Evolutionary conservation across 192 early-diverging fungal species (phyloP).

Genomic region (Physocladia obscura): DNA sequence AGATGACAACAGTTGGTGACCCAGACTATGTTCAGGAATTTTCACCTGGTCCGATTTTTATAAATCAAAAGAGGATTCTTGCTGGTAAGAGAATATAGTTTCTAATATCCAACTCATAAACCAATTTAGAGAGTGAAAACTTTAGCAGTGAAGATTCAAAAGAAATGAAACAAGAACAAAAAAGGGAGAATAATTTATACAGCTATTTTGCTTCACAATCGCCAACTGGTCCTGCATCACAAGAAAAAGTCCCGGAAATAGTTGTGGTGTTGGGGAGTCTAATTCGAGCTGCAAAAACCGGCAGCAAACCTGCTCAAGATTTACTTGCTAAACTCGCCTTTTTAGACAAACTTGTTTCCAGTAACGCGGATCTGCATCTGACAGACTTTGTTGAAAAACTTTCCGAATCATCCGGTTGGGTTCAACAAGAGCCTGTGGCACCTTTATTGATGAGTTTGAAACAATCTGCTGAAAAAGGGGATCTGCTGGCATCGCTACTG

Average conservation of each 20-base stretch:
- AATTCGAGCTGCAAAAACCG: not conserved
- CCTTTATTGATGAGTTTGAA: not conserved
- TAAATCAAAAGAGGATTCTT: no score
- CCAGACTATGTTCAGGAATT: no score
- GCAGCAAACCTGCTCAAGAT: not conserved
- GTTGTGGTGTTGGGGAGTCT: not conserved
- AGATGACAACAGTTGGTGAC: no score
- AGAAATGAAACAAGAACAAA: no score
- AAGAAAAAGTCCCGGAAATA: not conserved
- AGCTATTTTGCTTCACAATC: not conserved
- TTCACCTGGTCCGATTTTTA: no score
- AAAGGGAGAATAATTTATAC: not conserved
- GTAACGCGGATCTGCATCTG: not conserved
- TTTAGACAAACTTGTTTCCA: not conserved
- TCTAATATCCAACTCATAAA: no score
- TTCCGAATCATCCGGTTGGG: not conserved
- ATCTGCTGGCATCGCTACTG: not conserved
- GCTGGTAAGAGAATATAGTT: no score
- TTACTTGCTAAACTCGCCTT: not conserved
- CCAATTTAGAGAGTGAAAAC: no score
- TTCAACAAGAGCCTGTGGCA: constrained; percentile 1
- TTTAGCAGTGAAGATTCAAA: no score
- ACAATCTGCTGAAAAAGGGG: not conserved
- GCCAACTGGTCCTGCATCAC: not conserved
- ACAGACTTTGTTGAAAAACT: not conserved